phyloP scores from a whole-genome alignment of 805 yeast species.

The Metschnikowia kofuensis region DNA sequence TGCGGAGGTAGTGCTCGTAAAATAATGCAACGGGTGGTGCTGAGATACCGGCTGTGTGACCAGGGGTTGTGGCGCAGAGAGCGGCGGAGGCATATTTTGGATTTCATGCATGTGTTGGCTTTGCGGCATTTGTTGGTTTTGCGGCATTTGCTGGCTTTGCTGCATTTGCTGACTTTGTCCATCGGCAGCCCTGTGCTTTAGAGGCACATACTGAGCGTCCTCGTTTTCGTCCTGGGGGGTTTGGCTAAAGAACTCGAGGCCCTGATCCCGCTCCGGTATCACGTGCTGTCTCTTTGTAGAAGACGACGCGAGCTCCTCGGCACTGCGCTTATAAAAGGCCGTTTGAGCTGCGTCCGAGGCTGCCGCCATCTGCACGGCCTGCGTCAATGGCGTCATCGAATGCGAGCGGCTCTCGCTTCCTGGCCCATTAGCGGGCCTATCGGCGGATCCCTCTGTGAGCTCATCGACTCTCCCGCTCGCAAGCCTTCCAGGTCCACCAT shows the following conservation, averaged over 20 bases:
- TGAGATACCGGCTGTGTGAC: slow-evolving; percentile 44
- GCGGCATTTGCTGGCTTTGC: no score
- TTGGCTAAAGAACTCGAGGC: slow-evolving; percentile 24
- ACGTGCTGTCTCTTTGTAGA: slow-evolving; percentile 9
- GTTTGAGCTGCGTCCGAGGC: slow-evolving; percentile 22
- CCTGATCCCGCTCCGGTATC: slow-evolving; percentile 25
- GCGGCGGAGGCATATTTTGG: not conserved
- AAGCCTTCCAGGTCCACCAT: not conserved
- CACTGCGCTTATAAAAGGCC: slow-evolving; percentile 8
- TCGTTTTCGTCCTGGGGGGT: not conserved
- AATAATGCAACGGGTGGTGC: slow-evolving; percentile 50
- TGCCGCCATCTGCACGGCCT: slow-evolving; percentile 39
- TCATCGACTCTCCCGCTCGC: not conserved
- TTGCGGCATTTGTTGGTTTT: no score
- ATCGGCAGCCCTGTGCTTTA: no score
- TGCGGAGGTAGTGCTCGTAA: slow-evolving; percentile 19
- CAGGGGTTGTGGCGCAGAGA: not conserved
- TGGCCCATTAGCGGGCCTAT: no score
- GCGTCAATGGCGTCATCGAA: slow-evolving; percentile 37
- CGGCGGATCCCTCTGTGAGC: no score
- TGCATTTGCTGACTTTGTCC: no score
- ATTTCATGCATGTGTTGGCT: no score
- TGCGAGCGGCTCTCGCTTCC: slow-evolving; percentile 4
- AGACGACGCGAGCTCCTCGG: slow-evolving; percentile 4
- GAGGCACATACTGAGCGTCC: not conserved